Evolutionary conservation across 129 eudicot genomes (phyloP).

Genomic region (Arctium lappa): DNA sequence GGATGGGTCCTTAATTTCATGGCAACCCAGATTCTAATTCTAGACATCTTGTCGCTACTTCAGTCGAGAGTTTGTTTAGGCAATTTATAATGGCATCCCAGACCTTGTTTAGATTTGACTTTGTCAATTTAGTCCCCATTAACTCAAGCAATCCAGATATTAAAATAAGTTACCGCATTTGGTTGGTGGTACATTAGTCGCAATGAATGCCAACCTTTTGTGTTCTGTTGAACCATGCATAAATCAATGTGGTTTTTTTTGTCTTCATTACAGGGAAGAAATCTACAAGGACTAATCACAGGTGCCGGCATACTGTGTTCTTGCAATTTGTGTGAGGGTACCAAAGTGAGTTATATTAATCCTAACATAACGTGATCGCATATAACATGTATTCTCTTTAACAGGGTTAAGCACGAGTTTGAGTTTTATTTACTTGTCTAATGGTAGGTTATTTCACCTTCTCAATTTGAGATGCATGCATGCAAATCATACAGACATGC

Average conservation of each 20-base stretch:
- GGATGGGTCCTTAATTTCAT: neutral
- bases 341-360: slow-evolving; percentile 48
- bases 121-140: neutral
- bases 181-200: neutral
- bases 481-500: slow-evolving; percentile 72
- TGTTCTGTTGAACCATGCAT: neutral
- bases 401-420: neutral
- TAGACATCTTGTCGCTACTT: neutral
- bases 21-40: neutral
- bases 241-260: neutral
- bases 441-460: slow-evolving; percentile 71
- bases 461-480: slow-evolving; percentile 91
- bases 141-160: neutral
- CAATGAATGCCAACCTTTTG: neutral
- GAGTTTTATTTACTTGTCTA: slow-evolving; percentile 8
- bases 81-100: neutral
- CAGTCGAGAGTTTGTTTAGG: neutral
- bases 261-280: slow-evolving; percentile 42
- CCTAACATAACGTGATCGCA: neutral
- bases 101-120: neutral
- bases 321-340: slow-evolving; percentile 71
- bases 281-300: slow-evolving; percentile 62
- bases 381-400: neutral
- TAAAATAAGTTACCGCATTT: neutral
- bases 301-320: slow-evolving; percentile 79